Percentiles rank a stretch among this genome's conserved stretches.
Evolutionary conservation across 108 stramenopile species (phyloP).

Genomic region (Fragilaria crotonensis): DNA sequence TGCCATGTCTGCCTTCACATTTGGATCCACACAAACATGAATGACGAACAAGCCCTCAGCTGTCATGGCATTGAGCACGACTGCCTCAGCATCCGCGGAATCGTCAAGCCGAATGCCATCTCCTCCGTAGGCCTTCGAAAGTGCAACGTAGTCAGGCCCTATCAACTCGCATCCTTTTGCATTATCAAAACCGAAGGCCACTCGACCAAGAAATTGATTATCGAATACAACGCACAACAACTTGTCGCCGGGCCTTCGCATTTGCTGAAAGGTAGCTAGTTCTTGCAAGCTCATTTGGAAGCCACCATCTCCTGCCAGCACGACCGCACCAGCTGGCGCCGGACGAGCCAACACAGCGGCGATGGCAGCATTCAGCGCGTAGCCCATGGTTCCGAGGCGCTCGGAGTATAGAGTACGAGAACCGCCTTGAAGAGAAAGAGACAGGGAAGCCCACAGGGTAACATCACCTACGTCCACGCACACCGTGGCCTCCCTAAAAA

Average conservation of each 20-base stretch:
- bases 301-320: slow-evolving; percentile 39
- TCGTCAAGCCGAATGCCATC: slow-evolving; percentile 11
- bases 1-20: slow-evolving; percentile 25
- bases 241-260: slow-evolving; percentile 10
- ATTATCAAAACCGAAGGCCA: slow-evolving; percentile 14
- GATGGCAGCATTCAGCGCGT: slow-evolving; percentile 27
- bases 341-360: slow-evolving; percentile 15
- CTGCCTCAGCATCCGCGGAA: background rate
- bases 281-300: slow-evolving; percentile 34
- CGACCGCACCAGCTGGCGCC: slow-evolving; percentile 11
- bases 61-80: slow-evolving; percentile 1
- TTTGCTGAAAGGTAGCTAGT: slow-evolving; percentile 20
- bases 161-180: slow-evolving; percentile 11
- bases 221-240: slow-evolving; percentile 20
- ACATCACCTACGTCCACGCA: background rate
- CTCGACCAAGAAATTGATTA: slow-evolving; percentile 18
- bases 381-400: slow-evolving; percentile 46
- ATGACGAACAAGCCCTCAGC: slow-evolving; percentile 5
- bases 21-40: slow-evolving; percentile 15
- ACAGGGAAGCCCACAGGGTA: slow-evolving; percentile 13
- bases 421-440: slow-evolving; percentile 17
- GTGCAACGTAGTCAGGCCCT: slow-evolving; percentile 20
- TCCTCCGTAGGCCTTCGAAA: slow-evolving; percentile 18
- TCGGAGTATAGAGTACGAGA: slow-evolving; percentile 36
- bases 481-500: background rate